Base-by-base conservation (phyloP, 768 basidiomycete species). In the Lactarius hatsudake region DNA sequence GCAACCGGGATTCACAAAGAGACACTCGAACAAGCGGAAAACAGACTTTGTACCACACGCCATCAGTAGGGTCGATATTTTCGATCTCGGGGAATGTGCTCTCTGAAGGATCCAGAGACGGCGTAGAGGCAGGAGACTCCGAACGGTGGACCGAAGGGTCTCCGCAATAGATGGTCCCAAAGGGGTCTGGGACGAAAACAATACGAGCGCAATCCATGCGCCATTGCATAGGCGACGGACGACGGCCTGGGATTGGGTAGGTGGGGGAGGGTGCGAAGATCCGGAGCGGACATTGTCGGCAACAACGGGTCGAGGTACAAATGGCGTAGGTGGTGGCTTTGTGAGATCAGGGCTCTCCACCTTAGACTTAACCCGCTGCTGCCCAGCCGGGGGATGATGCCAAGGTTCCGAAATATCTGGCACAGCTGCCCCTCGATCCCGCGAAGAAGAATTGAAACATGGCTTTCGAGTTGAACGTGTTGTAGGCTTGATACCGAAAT, bases 391-490 rank as follows among this genome's bases (percentile, higher is more conserved):
- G 98, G 97, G 53, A 99, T 98, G 70, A 98, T 98, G 7, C 93
- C 90, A 1, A 97, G 97, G 5, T 97, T 94, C 67, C 95, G 83
- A 77, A 98, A 99, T 94, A 98, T 96, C 77, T 98, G 97, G 51
- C 97, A 84, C 36, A 99, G 81, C 76, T 98, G 96, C 0, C 89
- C 93, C 76, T 99, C 97, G 63, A 99, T 98, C 79, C 98, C 96
- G 65, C 88, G 67, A 99, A 94, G 77, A 96, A 98, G 64, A 94
- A 95, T 75, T 98, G 93, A 61, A 99, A 96, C 70, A 98, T 95
- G 56, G 93, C 94, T 70, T 98, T 96, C 3, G 93, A 94, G 78
- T 99, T 97, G 73, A 99, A 99, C 2, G 96, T 98, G 76, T 90
- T 92, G 78, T 91, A 28, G 26, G 26, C 26, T 28, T 95, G 75